A percentile compares a stretch with the other conserved stretches of the same genome.
Conservation (phyloP, 768 basidiomycete species). For the Arthromyces matolae region DNA sequence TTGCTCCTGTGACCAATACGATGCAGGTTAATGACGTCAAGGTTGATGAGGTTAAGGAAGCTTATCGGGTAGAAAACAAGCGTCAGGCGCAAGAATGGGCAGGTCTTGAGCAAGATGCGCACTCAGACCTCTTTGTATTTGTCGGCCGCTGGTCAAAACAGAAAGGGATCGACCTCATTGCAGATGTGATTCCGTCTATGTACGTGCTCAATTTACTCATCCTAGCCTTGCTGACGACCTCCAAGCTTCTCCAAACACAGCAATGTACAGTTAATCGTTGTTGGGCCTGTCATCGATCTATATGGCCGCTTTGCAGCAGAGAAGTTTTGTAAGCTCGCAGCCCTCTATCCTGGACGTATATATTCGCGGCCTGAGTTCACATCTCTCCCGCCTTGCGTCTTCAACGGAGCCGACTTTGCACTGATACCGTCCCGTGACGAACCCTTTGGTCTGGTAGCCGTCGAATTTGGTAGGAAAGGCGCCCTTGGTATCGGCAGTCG, state of each 20-base stretch:
- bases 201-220: constrained; percentile 35
- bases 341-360: constrained; percentile 90
- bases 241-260: constrained; percentile 83
- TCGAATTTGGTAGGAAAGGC: constrained; percentile 95
- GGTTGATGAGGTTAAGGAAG: constrained; percentile 78
- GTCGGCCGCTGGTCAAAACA: constrained; percentile 98
- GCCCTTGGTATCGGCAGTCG: constrained; percentile 94
- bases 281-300: constrained; percentile 93
- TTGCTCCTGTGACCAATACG: constrained; percentile 83
- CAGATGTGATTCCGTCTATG: constrained; percentile 90
- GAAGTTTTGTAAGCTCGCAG: constrained; percentile 89
- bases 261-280: constrained; percentile 80
- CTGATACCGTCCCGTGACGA: constrained; percentile 95
- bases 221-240: constrained; percentile 6
- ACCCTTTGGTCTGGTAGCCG: constrained; percentile 93
- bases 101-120: constrained; percentile 84
- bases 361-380: constrained; percentile 98
- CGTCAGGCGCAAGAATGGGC: constrained; percentile 96
- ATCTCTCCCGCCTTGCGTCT: constrained; percentile 86
- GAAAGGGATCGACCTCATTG: constrained; percentile 96
- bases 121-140: constrained; percentile 90
- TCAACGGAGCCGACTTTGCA: constrained; percentile 94
- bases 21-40: constrained; percentile 66
- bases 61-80: constrained; percentile 87
- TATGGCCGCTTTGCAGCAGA: constrained; percentile 95